Evolutionary conservation across 768 basidiomycete genomes (phyloP).

Genomic region (Lepiota venenata): DNA sequence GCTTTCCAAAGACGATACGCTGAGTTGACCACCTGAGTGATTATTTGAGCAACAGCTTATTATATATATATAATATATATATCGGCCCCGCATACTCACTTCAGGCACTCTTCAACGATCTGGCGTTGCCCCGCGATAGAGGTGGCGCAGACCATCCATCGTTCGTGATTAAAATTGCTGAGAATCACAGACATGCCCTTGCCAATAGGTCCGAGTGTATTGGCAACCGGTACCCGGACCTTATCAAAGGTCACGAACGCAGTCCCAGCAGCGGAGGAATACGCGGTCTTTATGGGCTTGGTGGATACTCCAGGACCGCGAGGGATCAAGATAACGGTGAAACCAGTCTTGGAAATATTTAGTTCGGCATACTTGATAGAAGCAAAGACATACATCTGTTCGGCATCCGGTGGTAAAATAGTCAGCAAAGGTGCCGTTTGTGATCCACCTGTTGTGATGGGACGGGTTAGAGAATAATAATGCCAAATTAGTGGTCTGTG

Average conservation of each 20-base stretch:
- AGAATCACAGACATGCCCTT: constrained; percentile 81
- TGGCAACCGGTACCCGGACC: constrained; percentile 76
- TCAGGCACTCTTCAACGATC: constrained; percentile 87
- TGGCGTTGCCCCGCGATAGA: constrained; percentile 74
- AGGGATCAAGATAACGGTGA: constrained; percentile 73
- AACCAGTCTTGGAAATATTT: constrained; percentile 49
- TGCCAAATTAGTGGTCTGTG: constrained; percentile 13
- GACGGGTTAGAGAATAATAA: not conserved
- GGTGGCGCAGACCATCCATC: constrained; percentile 81
- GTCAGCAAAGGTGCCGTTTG: constrained; percentile 82
- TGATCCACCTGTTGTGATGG: constrained; percentile 72
- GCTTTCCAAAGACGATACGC: constrained; percentile 88
- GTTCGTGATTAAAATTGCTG: constrained; percentile 87
- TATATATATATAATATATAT: too few species aligned
- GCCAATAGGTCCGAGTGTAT: constrained; percentile 86
- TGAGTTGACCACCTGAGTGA: constrained; percentile 77
- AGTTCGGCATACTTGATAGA: not conserved
- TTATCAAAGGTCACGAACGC: constrained; percentile 82
- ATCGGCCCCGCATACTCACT: constrained; percentile 37
- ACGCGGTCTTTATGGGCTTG: constrained; percentile 88
- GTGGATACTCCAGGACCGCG: constrained; percentile 75
- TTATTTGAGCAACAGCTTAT: constrained; percentile 1
- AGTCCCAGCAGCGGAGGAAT: constrained; percentile 90
- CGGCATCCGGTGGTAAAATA: constrained; percentile 80
- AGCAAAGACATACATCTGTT: constrained; percentile 48